Evolutionary conservation across 1,284 basidiomycete species (phyloP).

Genomic region (Heterobasidion annosum): DNA sequence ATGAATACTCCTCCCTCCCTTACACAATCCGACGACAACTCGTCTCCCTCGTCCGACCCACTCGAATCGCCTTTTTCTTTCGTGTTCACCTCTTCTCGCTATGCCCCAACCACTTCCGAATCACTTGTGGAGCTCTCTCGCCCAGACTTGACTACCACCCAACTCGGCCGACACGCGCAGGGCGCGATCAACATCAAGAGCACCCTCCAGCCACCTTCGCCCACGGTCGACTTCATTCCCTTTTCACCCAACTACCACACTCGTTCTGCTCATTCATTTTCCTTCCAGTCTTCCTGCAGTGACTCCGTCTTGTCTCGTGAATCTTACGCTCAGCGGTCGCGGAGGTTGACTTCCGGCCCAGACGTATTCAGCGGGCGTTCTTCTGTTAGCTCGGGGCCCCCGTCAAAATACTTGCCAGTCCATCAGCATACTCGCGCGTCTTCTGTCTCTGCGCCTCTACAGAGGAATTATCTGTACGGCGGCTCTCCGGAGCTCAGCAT

Average conservation of each 20-base stretch:
- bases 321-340: too few relatives aligned
- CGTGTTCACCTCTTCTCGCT: constrained; percentile 8
- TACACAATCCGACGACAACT: neutral
- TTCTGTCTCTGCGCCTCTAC: neutral
- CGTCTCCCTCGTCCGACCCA: neutral
- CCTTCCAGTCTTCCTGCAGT: too few relatives aligned
- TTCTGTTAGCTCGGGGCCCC: too few relatives aligned
- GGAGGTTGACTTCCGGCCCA: too few relatives aligned
- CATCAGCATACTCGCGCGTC: too few relatives aligned
- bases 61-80: neutral
- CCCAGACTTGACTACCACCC: neutral
- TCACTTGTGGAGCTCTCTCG: neutral
- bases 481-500: constrained; percentile 2
- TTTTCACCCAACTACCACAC: neutral
- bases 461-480: neutral
- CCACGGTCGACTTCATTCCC: neutral
- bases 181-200: neutral
- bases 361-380: too few relatives aligned
- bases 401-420: too few relatives aligned
- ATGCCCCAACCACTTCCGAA: neutral
- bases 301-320: too few relatives aligned
- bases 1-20: neutral
- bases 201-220: neutral
- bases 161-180: neutral
- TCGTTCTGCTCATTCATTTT: too few relatives aligned